These are phyloP conservation scores for Vinca minor DNA, from an alignment of 257 asterid species.

Conservation along the genomic window DNA sequence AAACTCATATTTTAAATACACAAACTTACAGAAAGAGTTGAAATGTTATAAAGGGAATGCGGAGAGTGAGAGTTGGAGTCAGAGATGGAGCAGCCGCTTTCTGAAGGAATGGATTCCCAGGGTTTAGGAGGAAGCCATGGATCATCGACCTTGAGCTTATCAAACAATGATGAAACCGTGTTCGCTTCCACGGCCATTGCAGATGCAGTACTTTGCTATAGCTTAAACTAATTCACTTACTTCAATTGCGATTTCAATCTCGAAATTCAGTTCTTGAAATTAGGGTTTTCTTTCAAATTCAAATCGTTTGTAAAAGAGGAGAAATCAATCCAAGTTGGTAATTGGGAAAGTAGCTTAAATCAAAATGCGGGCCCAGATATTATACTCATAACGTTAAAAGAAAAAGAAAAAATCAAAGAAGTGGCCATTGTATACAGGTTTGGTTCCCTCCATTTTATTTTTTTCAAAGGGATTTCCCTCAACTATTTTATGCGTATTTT, in stretches of 20 bases:
- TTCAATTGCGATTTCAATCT: background rate
- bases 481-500: background rate
- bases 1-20: background rate
- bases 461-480: background rate
- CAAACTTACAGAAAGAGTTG: slow-evolving; percentile 53
- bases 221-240: background rate
- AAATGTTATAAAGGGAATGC: slow-evolving; percentile 34
- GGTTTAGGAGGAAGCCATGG: slow-evolving; percentile 69
- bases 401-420: background rate
- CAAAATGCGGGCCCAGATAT: background rate
- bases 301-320: background rate
- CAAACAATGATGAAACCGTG: slow-evolving; percentile 39
- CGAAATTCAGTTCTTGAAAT: background rate
- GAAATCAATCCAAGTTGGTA: background rate
- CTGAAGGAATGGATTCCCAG: slow-evolving; percentile 66
- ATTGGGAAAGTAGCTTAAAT: background rate
- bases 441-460: slow-evolving; percentile 3
- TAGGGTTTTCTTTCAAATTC: background rate
- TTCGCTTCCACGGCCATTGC: slow-evolving; percentile 56
- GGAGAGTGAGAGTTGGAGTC: slow-evolving; percentile 25
- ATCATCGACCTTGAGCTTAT: slow-evolving; percentile 57
- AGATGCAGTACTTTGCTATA: background rate
- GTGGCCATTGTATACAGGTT: background rate
- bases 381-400: background rate
- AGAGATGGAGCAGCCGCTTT: slow-evolving; percentile 26